Evolutionary conservation across 148 eudicot genomes (phyloP).

Genomic region (Heliosperma pusillum): DNA sequence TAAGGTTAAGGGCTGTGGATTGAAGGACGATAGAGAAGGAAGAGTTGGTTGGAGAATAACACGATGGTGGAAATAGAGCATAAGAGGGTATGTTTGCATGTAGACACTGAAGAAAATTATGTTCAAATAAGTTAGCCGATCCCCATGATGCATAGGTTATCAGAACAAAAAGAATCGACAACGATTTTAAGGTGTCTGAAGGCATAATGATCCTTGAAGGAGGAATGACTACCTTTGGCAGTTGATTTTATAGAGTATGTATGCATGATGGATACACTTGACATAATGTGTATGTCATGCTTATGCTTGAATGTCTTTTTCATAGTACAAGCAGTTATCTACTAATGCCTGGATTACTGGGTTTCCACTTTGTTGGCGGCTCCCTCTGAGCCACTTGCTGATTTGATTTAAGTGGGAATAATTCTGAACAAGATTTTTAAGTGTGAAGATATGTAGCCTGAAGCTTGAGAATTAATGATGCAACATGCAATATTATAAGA

Average conservation of each 20-base stretch:
- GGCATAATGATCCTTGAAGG: conserved; percentile 8
- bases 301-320: conserved; percentile 12
- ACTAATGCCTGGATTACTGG: conserved; percentile 7
- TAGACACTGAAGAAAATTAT: conserved; percentile 26
- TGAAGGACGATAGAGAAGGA: conserved; percentile 27
- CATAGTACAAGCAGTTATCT: neutral
- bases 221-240: conserved; percentile 17
- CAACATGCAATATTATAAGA: conserved; percentile 7
- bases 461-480: neutral
- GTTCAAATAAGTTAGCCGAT: conserved; percentile 12
- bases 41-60: conserved; percentile 20
- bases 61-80: conserved; percentile 30
- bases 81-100: conserved; percentile 15
- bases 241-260: conserved; percentile 14
- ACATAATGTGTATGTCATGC: conserved; percentile 30
- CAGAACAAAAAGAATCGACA: conserved; percentile 18
- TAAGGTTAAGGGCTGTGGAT: conserved; percentile 31
- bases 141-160: conserved; percentile 22
- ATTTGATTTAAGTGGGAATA: conserved; percentile 1
- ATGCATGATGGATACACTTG: conserved; percentile 5
- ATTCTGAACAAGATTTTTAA: conserved; percentile 1
- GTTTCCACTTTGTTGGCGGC: conserved; percentile 2
- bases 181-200: conserved; percentile 13
- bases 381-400: conserved; percentile 11
- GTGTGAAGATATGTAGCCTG: neutral